Conservation (phyloP, 495 filamentous ascomycete genomes). For the Tuber brumale region DNA sequence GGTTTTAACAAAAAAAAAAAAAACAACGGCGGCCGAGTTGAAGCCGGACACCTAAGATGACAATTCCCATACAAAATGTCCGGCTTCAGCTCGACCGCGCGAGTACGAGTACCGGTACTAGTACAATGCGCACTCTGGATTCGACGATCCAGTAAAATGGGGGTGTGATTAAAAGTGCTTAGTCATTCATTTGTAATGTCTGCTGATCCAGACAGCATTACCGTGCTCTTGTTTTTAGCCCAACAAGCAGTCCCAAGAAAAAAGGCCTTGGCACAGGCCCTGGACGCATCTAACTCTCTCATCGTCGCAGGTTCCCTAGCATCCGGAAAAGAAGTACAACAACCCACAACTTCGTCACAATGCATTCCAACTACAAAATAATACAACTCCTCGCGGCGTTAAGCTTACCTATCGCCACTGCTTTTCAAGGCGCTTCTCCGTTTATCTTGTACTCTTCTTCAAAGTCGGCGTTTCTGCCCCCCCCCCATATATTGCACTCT, state of each 20-base stretch:
- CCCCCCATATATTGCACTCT: slow-evolving; percentile 22
- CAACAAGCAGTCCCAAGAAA: background rate
- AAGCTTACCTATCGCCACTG: slow-evolving; percentile 41
- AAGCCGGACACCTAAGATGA: too few relatives aligned
- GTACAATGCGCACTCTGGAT: too few relatives aligned
- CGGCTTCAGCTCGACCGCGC: too few relatives aligned
- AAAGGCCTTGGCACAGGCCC: slow-evolving; percentile 32
- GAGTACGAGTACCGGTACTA: too few relatives aligned
- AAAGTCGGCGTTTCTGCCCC: slow-evolving; percentile 52
- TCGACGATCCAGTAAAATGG: too few relatives aligned
- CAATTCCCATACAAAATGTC: too few relatives aligned
- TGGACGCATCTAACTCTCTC: slow-evolving; percentile 17
- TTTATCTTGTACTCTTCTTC: slow-evolving; percentile 78
- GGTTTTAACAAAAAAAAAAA: too few relatives aligned
- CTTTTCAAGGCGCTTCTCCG: slow-evolving; percentile 78
- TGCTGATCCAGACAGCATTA: too few relatives aligned
- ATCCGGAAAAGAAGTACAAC: slow-evolving; percentile 7
- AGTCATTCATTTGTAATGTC: too few relatives aligned
- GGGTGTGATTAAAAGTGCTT: too few relatives aligned
- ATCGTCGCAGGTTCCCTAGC: slow-evolving; percentile 8
- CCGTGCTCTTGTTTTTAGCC: too few relatives aligned
- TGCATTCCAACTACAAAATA: slow-evolving; percentile 24
- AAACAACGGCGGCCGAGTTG: too few relatives aligned
- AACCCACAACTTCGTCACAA: slow-evolving; percentile 6
- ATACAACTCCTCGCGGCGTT: slow-evolving; percentile 17